These are phyloP conservation scores for Auricularia auricula-judae DNA, from an alignment of 768 basidiomycete species.

Conservation along the genomic window DNA sequence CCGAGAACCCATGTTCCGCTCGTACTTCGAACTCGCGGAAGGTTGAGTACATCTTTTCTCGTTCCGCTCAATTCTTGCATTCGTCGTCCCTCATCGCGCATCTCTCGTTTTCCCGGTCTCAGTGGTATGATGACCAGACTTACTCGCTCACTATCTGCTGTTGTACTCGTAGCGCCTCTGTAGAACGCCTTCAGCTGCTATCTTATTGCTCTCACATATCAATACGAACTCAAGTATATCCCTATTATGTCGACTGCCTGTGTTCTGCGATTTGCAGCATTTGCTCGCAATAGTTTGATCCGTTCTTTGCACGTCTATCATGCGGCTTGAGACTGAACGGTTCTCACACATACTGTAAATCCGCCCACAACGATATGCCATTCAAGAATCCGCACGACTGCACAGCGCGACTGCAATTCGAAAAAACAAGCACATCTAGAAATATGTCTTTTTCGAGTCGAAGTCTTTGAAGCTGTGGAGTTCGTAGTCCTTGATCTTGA, in stretches of 20 bases:
- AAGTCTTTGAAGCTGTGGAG: background rate
- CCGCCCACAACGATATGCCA: too few species aligned
- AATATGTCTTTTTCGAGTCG: background rate
- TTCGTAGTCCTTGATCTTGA: background rate
- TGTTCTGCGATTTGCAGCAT: too few species aligned
- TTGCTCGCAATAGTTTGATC: too few species aligned
- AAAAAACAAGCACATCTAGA: background rate
- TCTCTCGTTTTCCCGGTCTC: background rate
- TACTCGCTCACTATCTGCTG: background rate
- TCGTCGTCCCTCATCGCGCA: background rate
- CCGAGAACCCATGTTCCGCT: conserved; percentile 81
- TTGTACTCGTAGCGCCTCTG: background rate
- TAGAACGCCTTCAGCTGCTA: background rate
- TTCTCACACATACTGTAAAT: too few species aligned
- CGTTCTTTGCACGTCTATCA: too few species aligned
- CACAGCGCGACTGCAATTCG: too few species aligned
- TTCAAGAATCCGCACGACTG: background rate
- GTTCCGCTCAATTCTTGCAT: conserved; percentile 2
- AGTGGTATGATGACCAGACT: background rate
- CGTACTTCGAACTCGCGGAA: conserved; percentile 72
- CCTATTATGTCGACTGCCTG: too few species aligned
- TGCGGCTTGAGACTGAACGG: too few species aligned
- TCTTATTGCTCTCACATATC: background rate
- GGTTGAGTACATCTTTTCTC: background rate
- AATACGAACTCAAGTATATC: background rate